Evolutionary conservation across 306 rosid genomes (phyloP).

Genomic region (Cotoneaster glaucophyllus): DNA sequence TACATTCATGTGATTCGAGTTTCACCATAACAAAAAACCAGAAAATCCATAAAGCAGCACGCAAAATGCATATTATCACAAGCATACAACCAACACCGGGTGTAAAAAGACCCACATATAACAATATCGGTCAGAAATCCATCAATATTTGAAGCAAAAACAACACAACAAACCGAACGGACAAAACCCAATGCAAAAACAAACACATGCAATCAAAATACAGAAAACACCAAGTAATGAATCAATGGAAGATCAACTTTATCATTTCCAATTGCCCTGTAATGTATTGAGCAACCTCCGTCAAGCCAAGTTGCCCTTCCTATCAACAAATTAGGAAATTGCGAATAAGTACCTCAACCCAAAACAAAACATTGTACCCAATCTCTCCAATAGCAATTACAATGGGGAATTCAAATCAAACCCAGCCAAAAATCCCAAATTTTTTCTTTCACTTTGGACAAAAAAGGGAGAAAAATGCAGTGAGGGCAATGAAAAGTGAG

Average conservation of each 20-base stretch:
- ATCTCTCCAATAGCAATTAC: not conserved
- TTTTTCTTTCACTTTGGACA: not conserved
- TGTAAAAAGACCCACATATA: no score
- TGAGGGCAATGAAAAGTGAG: not conserved
- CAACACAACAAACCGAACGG: not conserved
- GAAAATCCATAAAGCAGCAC: not conserved
- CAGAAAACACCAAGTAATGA: not conserved
- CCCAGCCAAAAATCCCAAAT: not conserved
- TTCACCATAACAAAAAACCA: not conserved
- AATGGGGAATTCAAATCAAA: not conserved
- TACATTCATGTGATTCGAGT: not conserved
- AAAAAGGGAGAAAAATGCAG: not conserved
- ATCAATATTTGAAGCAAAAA: not conserved
- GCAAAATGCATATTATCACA: not conserved
- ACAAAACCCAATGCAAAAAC: not conserved
- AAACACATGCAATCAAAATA: not conserved
- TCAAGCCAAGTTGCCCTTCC: slow-evolving; percentile 94
- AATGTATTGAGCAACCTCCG: slow-evolving; percentile 69
- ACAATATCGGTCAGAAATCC: not conserved
- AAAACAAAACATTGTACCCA: not conserved
- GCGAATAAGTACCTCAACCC: slow-evolving; percentile 20
- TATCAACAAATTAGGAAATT: slow-evolving; percentile 26
- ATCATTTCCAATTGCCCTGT: slow-evolving; percentile 54
- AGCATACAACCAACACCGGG: no score
- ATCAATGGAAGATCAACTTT: slow-evolving; percentile 10